Percentiles rank a stretch among this genome's conserved stretches.
Evolutionary conservation across 768 basidiomycete genomes (phyloP).

Genomic region (Daedalea quercina): DNA sequence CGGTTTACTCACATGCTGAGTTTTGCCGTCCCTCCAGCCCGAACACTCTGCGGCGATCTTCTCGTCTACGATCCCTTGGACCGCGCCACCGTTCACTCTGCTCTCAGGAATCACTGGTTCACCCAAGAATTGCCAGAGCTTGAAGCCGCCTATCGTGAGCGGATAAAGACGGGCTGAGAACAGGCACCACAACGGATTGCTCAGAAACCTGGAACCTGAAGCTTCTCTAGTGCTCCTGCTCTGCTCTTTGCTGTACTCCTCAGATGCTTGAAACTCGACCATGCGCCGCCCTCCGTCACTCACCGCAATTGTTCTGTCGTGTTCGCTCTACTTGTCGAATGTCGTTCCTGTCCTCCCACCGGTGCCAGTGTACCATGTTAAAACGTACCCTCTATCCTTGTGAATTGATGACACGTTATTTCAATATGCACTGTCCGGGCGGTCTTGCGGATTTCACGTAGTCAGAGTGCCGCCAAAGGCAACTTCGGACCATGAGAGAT

Average conservation of each 20-base stretch:
- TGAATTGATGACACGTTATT: no score
- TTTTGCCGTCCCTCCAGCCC: slow-evolving; percentile 35
- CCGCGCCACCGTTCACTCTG: slow-evolving; percentile 58
- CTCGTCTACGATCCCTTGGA: slow-evolving; percentile 49
- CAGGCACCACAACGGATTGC: background rate
- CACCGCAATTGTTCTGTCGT: background rate
- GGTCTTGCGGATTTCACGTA: no score
- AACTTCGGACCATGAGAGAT: background rate
- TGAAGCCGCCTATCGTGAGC: slow-evolving; percentile 50
- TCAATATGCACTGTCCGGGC: no score
- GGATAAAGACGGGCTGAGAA: slow-evolving; percentile 28
- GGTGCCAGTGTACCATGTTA: background rate
- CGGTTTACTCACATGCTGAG: background rate
- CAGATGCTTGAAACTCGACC: no score
- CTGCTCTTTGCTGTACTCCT: no score
- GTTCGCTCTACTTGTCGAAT: background rate
- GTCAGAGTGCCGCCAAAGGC: background rate
- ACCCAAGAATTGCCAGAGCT: slow-evolving; percentile 52
- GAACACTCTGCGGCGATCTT: slow-evolving; percentile 49
- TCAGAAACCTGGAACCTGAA: background rate
- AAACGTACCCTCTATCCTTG: no score
- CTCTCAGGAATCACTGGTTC: slow-evolving; percentile 66
- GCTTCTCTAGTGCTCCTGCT: no score
- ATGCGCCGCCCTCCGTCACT: background rate
- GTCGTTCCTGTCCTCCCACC: background rate